A percentile compares a stretch with the other conserved stretches of the same genome.
Conservation (phyloP, 2,329 filamentous ascomycete genomes). For the Pyrenochaeta sp. region DNA sequence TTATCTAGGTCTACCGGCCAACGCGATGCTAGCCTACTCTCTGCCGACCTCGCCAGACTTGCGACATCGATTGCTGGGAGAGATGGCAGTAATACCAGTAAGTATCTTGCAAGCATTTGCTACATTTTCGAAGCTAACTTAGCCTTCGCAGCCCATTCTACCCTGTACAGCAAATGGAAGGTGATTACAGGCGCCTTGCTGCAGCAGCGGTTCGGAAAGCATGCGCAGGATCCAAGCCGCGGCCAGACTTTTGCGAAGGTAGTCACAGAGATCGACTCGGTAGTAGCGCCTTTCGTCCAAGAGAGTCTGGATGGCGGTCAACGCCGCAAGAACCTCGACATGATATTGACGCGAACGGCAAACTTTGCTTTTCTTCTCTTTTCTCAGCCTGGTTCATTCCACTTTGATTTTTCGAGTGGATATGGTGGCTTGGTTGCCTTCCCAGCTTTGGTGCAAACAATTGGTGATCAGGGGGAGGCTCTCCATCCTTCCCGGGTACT, state of each 20-base stretch:
- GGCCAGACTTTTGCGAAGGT: constrained; percentile 16
- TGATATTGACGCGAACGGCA: constrained; percentile 40
- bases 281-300: constrained; percentile 34
- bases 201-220: constrained; percentile 16
- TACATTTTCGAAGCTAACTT: neutral
- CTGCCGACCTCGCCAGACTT: constrained; percentile 14
- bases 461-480: constrained; percentile 32
- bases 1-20: constrained; percentile 24
- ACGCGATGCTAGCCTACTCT: constrained; percentile 22
- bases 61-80: neutral
- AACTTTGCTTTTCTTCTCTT: constrained; percentile 35
- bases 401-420: constrained; percentile 33
- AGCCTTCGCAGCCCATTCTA: constrained; percentile 14
- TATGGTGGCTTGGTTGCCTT: constrained; percentile 28
- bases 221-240: constrained; percentile 4
- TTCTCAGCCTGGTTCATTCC: constrained; percentile 38
- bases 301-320: constrained; percentile 19
- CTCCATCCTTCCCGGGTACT: constrained; percentile 23
- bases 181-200: constrained; percentile 31
- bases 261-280: constrained; percentile 23
- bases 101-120: neutral
- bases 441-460: constrained; percentile 39
- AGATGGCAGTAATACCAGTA: neutral
- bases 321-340: constrained; percentile 37
- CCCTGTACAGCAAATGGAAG: constrained; percentile 36